Evolutionary conservation across 345 rosid genomes (phyloP).

Genomic region (Erodium maritimum): DNA sequence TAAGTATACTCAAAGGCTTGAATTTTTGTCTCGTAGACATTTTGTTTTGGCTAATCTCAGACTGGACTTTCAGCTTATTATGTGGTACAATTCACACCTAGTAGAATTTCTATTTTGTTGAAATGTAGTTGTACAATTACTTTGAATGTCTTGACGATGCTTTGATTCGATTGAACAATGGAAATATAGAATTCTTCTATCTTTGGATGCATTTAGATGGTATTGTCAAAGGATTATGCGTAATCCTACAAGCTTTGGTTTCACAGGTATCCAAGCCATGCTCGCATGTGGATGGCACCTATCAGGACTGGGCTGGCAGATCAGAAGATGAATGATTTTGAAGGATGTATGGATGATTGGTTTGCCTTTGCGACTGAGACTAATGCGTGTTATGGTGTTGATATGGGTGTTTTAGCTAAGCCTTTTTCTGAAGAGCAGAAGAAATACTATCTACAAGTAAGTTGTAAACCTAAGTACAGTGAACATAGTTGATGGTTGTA

Average conservation of each 20-base stretch:
- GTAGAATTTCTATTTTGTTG: too few species aligned
- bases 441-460: constrained; percentile 73
- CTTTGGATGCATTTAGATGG: too few species aligned
- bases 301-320: constrained; percentile 60
- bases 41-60: too few species aligned
- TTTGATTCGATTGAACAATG: too few species aligned
- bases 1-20: too few species aligned
- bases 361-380: constrained; percentile 52
- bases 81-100: too few species aligned
- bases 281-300: constrained; percentile 97
- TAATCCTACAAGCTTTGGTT: constrained; percentile 11
- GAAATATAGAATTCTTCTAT: too few species aligned
- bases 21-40: too few species aligned
- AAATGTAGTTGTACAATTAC: too few species aligned
- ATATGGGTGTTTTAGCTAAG: constrained; percentile 58
- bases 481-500: too few species aligned
- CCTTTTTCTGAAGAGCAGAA: constrained; percentile 77
- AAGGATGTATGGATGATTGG: constrained; percentile 90
- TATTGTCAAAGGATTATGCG: neutral
- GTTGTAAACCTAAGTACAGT: constrained; percentile 5
- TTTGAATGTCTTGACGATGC: too few species aligned
- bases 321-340: constrained; percentile 49
- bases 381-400: constrained; percentile 59
- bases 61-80: too few species aligned
- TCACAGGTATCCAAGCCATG: constrained; percentile 96